A percentile compares a stretch with the other conserved stretches of the same genome.
These are phyloP conservation scores for Osmanthus fragrans DNA, from an alignment of 257 asterid species.

Conservation along the genomic window DNA sequence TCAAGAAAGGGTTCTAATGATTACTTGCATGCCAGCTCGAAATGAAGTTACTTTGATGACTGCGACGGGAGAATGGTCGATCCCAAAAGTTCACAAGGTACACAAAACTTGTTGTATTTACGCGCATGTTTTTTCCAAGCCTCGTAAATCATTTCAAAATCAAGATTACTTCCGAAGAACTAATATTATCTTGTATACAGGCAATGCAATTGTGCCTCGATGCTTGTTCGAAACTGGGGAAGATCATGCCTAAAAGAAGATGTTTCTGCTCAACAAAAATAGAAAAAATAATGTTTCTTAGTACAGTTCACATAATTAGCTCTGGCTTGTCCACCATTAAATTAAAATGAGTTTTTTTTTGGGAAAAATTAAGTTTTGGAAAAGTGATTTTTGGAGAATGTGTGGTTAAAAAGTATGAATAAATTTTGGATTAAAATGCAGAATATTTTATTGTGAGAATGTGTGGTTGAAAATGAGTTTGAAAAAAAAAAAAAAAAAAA, in stretches of 20 bases:
- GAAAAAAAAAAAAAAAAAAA: too few species aligned
- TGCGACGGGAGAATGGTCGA: slow-evolving; percentile 89
- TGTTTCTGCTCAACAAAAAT: slow-evolving; percentile 47
- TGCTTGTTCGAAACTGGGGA: slow-evolving; percentile 86
- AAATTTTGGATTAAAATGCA: too few species aligned
- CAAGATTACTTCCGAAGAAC: background rate
- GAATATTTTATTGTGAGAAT: too few species aligned
- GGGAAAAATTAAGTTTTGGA: too few species aligned
- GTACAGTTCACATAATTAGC: background rate
- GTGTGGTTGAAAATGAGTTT: too few species aligned
- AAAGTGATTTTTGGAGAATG: too few species aligned
- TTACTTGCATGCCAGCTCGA: slow-evolving; percentile 84
- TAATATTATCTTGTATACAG: too few species aligned
- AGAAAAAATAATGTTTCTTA: background rate
- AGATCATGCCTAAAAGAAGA: slow-evolving; percentile 69
- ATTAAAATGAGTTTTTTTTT: too few species aligned
- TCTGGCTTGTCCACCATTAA: too few species aligned
- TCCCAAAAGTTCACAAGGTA: slow-evolving; percentile 80
- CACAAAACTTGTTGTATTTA: slow-evolving; percentile 6
- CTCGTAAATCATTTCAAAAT: background rate
- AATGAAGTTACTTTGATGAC: slow-evolving; percentile 83
- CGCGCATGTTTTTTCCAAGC: background rate
- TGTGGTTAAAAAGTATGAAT: too few species aligned
- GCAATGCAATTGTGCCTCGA: background rate
- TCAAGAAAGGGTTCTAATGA: slow-evolving; percentile 73